Evolutionary conservation across 257 asterid genomes (phyloP).

Genomic region (Nicotiana attenuata): DNA sequence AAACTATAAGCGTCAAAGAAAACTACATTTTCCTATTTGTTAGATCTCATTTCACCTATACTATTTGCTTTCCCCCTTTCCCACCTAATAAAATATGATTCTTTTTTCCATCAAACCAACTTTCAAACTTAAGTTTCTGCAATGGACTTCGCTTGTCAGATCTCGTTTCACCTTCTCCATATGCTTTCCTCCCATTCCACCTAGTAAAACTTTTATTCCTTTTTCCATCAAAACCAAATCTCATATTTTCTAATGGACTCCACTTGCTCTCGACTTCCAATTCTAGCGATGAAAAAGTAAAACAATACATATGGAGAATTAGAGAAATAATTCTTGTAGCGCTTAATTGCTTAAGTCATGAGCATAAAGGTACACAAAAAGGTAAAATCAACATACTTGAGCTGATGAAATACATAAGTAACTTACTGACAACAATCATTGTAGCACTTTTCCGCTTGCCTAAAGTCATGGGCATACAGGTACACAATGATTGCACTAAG

Average conservation of each 20-base stretch:
- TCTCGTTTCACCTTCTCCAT: no score
- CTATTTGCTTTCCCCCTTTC: no score
- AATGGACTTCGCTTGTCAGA: no score
- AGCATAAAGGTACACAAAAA: not conserved
- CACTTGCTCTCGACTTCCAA: not conserved
- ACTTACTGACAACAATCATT: constrained; percentile 98
- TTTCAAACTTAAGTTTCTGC: no score
- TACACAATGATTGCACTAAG: constrained; percentile 92
- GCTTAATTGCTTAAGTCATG: not conserved
- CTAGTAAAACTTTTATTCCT: no score
- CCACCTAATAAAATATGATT: no score
- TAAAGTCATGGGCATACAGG: constrained; percentile 86
- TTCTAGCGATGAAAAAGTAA: not conserved
- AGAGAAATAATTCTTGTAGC: not conserved
- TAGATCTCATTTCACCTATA: no score
- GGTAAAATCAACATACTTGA: not conserved
- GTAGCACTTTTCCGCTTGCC: constrained; percentile 94
- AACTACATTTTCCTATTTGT: no score
- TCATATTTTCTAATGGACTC: not conserved
- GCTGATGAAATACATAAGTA: not conserved
- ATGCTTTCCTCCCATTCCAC: no score
- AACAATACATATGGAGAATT: not conserved
- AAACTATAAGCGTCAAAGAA: no score
- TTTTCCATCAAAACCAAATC: not conserved
- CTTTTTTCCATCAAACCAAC: no score